Evolutionary conservation across 805 yeast genomes (phyloP).

Genomic region (Candida chauliodis): DNA sequence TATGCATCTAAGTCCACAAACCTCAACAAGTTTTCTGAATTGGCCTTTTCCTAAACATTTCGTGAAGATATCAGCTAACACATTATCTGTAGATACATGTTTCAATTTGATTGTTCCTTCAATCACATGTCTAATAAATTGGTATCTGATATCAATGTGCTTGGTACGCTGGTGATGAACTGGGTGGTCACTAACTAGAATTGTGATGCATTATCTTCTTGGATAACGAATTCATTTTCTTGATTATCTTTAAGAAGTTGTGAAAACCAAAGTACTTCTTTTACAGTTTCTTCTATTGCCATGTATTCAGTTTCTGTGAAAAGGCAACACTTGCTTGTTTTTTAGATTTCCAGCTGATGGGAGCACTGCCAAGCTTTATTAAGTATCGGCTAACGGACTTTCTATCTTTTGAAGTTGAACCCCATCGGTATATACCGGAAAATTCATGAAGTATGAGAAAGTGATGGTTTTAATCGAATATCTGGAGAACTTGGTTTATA

Average conservation of each 20-base stretch:
- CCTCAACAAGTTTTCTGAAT: not conserved
- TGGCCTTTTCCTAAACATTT: not conserved
- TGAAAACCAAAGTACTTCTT: not conserved
- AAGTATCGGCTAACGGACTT: conserved; percentile 10
- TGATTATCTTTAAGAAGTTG: not conserved
- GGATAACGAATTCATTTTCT: not conserved
- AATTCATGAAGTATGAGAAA: not conserved
- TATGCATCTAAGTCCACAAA: not conserved
- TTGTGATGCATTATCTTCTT: conserved; percentile 3
- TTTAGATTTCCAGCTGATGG: conserved; percentile 14
- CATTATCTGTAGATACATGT: not conserved
- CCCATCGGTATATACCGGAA: conserved; percentile 12
- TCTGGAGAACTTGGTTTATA: conserved; percentile 1
- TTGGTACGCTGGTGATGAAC: not conserved
- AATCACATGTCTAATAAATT: not conserved
- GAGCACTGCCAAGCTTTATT: conserved; percentile 5
- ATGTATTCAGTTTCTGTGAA: conserved; percentile 15
- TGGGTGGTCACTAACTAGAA: conserved; percentile 1
- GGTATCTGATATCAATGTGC: conserved; percentile 3
- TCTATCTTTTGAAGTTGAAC: conserved; percentile 2
- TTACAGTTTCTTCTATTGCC: conserved; percentile 3
- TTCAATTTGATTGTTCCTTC: not conserved
- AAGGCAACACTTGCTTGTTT: conserved; percentile 13
- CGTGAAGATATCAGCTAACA: conserved; percentile 2
- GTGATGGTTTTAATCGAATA: conserved; percentile 1